Percentiles rank a stretch among this genome's conserved stretches.
These are phyloP conservation scores for Termitomyces sp. DNA, from an alignment of 768 basidiomycete species.

Conservation along the genomic window DNA sequence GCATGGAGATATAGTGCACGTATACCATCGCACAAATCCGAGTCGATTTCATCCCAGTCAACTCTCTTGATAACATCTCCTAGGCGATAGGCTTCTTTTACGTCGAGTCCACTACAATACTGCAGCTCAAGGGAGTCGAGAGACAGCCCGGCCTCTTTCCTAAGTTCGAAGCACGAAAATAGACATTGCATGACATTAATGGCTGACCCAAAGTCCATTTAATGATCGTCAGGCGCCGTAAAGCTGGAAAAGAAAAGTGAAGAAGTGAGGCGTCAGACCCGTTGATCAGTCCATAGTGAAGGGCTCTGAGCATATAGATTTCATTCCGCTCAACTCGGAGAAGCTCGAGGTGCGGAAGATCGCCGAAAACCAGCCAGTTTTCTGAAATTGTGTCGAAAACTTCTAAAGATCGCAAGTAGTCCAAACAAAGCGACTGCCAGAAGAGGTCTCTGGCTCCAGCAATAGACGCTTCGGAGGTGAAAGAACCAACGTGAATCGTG, in stretches of 20 bases:
- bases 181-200: background rate
- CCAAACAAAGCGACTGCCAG: background rate
- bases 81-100: background rate
- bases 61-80: background rate
- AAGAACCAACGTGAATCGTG: background rate
- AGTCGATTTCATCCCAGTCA: too few species aligned
- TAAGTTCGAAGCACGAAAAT: background rate
- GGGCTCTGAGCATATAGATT: background rate
- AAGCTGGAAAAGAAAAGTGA: background rate
- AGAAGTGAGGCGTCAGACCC: background rate
- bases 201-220: background rate
- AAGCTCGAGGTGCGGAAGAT: background rate
- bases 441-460: background rate
- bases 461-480: too few species aligned
- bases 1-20: too few species aligned
- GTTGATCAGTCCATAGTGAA: background rate
- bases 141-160: background rate
- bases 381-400: background rate
- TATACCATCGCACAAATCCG: too few species aligned
- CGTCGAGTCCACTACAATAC: background rate
- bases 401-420: background rate
- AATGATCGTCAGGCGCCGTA: background rate
- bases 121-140: background rate
- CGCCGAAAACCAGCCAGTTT: background rate
- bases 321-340: background rate